Percentiles rank a stretch among this genome's conserved stretches.
These are phyloP conservation scores for Pelargonium myrrhifolium DNA, from an alignment of 441 rosid genomes.

Conservation along the genomic window DNA sequence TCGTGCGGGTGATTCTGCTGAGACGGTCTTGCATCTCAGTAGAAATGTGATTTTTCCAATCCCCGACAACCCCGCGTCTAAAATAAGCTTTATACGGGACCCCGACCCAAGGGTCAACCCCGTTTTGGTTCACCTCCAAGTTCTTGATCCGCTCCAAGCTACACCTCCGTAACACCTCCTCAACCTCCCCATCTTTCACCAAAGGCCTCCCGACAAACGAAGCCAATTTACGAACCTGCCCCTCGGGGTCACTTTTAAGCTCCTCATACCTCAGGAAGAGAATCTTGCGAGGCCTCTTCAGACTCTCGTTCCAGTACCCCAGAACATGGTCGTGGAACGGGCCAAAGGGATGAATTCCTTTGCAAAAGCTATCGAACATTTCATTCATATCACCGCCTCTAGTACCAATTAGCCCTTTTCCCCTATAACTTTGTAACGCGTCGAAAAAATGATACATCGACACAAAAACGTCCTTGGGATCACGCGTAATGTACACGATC, in stretches of 20 bases:
- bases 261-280: background rate
- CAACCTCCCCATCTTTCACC: background rate
- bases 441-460: constrained; percentile 39
- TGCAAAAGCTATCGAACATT: constrained; percentile 21
- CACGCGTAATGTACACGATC: constrained; percentile 33
- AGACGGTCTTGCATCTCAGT: constrained; percentile 8
- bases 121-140: background rate
- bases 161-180: background rate
- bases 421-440: background rate
- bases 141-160: background rate
- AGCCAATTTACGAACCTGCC: background rate
- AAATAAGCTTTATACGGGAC: background rate
- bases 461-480: constrained; percentile 38
- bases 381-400: constrained; percentile 19
- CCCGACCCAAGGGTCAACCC: background rate
- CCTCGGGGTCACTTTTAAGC: background rate
- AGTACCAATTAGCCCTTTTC: background rate
- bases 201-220: background rate
- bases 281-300: background rate
- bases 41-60: constrained; percentile 8
- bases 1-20: background rate
- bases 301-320: constrained; percentile 19
- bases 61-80: background rate
- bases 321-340: constrained; percentile 22
- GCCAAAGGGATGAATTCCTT: constrained; percentile 17